A percentile compares a stretch with the other conserved stretches of the same genome.
Evolutionary conservation across 441 rosid species (phyloP).

Genomic region (Dalechampia spathulata): DNA sequence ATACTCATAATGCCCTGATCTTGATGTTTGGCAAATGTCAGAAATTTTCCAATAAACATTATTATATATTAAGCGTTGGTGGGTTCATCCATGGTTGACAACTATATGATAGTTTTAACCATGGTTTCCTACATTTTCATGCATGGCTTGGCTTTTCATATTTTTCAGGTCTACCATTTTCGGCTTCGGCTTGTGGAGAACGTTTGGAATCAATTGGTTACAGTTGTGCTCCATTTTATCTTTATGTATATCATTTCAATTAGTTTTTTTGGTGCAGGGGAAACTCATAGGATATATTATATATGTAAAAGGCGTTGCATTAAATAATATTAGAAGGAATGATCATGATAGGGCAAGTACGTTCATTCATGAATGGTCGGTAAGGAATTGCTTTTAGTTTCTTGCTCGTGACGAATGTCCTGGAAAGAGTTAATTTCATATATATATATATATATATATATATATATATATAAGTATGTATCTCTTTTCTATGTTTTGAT

Average conservation of each 20-base stretch:
- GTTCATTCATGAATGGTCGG: background rate
- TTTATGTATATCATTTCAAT: background rate
- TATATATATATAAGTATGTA: too few relatives aligned
- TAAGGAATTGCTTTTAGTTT: background rate
- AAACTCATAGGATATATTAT: background rate
- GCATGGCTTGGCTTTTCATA: too few relatives aligned
- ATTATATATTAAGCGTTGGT: too few relatives aligned
- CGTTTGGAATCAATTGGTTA: background rate
- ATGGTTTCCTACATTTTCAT: too few relatives aligned
- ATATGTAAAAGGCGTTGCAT: background rate
- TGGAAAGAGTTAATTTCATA: background rate
- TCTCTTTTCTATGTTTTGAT: background rate
- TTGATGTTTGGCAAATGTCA: too few relatives aligned
- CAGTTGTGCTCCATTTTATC: background rate
- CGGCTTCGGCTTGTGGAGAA: background rate
- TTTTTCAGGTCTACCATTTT: too few relatives aligned
- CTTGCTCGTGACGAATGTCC: background rate
- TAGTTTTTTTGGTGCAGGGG: background rate
- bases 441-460: too few relatives aligned
- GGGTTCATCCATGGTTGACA: too few relatives aligned
- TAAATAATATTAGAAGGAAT: background rate
- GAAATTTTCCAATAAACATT: too few relatives aligned
- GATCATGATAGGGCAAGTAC: background rate
- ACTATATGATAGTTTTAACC: too few relatives aligned
- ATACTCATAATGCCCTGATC: background rate